These are phyloP conservation scores for Pisolithus marmoratus DNA, from an alignment of 768 basidiomycete genomes.

Conservation along the genomic window DNA sequence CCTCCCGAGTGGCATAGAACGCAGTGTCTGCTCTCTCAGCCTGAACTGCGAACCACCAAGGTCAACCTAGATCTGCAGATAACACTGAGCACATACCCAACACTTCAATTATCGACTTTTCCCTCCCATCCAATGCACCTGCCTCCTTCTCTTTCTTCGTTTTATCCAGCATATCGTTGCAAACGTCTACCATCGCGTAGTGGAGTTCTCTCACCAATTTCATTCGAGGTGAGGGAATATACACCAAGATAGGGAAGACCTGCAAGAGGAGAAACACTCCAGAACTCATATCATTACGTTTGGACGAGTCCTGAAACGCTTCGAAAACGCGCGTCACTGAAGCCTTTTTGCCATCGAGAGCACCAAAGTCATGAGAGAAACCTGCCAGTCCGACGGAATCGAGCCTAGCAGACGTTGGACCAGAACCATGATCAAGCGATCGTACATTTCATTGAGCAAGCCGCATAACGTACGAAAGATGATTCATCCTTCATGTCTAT, in stretches of 20 bases:
- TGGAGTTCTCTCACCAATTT: too few relatives aligned
- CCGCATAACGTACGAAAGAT: conserved; percentile 12
- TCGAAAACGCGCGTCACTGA: conserved; percentile 14
- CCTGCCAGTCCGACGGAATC: conserved; percentile 42
- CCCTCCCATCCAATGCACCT: background rate
- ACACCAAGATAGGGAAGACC: conserved; percentile 12
- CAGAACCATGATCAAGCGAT: too few relatives aligned
- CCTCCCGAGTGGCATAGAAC: conserved; percentile 20
- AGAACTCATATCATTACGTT: background rate
- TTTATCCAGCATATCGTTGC: too few relatives aligned
- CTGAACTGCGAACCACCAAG: conserved; percentile 25
- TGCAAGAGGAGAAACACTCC: conserved; percentile 29
- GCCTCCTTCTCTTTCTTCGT: conserved; percentile 11
- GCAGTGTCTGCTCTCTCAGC: conserved; percentile 25
- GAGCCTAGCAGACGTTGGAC: conserved; percentile 22
- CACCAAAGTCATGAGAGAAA: conserved; percentile 40
- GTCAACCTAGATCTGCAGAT: background rate
- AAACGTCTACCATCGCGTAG: too few relatives aligned
- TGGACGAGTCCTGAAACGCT: conserved; percentile 17
- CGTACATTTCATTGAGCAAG: too few relatives aligned
- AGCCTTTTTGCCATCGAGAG: conserved; percentile 32
- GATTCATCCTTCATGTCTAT: conserved; percentile 19
- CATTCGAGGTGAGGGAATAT: background rate
- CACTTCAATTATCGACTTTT: too few relatives aligned
- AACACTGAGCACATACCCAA: too few relatives aligned